Percentiles rank a stretch among this genome's conserved stretches.
These are phyloP conservation scores for Meredithiella fracta DNA, from an alignment of 2,329 filamentous ascomycete genomes.

Conservation along the genomic window DNA sequence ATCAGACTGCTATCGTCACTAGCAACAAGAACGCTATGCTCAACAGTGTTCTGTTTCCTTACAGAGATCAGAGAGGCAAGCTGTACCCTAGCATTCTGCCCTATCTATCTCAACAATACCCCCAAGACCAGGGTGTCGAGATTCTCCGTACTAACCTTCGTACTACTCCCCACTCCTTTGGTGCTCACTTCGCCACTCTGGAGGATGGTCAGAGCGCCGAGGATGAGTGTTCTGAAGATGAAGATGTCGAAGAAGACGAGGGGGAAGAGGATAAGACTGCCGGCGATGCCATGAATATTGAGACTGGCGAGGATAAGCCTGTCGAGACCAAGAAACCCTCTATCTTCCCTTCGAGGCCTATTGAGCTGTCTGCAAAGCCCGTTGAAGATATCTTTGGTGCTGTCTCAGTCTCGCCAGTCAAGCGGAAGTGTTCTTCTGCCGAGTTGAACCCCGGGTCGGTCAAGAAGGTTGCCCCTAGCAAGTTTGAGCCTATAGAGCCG, in stretches of 20 bases:
- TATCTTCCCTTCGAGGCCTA: constrained; percentile 4
- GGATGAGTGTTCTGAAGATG: constrained; percentile 9
- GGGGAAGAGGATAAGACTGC: constrained; percentile 23
- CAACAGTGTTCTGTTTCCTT: constrained; percentile 67
- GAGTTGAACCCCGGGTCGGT: constrained; percentile 20
- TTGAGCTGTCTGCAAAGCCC: constrained; percentile 8
- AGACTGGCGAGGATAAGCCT: constrained; percentile 13
- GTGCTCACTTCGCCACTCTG: constrained; percentile 18
- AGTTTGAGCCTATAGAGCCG: constrained; percentile 15
- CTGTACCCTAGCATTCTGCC: constrained; percentile 62
- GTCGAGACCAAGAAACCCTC: constrained; percentile 6
- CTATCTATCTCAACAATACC: constrained; percentile 52
- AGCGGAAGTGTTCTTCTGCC: constrained; percentile 25
- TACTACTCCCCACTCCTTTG: constrained; percentile 19
- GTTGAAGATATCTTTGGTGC: constrained; percentile 8
- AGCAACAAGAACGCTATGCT: constrained; percentile 57
- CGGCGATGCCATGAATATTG: constrained; percentile 12
- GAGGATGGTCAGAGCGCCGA: constrained; percentile 12
- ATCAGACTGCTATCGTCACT: constrained; percentile 63
- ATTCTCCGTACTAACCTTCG: constrained; percentile 47
- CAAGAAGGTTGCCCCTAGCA: constrained; percentile 19
- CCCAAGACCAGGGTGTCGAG: constrained; percentile 50
- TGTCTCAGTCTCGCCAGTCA: constrained; percentile 20
- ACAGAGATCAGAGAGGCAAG: constrained; percentile 44
- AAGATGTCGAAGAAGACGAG: constrained; percentile 15